Percentiles rank a stretch among this genome's conserved stretches.
Evolutionary conservation across 345 rosid species (phyloP).

Genomic region (Corymbia maculata): DNA sequence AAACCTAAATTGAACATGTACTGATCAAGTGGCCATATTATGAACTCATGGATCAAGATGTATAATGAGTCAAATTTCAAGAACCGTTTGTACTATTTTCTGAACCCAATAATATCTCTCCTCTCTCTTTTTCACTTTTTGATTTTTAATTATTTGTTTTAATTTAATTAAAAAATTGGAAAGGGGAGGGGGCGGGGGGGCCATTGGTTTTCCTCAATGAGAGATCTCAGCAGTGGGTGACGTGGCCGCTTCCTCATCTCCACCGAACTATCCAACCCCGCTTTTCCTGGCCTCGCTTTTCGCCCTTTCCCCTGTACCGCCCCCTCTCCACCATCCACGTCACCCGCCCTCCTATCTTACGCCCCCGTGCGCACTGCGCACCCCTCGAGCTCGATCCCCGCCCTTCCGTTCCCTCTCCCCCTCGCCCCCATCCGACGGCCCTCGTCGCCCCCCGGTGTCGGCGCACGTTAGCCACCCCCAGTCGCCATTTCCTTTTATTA

Average conservation of each 20-base stretch:
- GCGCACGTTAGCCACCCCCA: background rate
- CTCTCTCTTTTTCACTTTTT: background rate
- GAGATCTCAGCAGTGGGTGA: background rate
- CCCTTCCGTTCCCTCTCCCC: background rate
- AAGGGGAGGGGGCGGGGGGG: background rate
- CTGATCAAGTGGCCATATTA: too few species aligned
- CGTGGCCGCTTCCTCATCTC: slow-evolving; percentile 11
- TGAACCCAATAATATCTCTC: background rate
- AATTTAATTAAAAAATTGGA: background rate
- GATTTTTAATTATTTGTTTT: background rate
- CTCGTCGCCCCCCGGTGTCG: background rate
- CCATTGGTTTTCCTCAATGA: background rate
- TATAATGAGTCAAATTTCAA: too few species aligned
- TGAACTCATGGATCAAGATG: too few species aligned
- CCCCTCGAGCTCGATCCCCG: background rate
- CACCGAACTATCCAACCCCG: background rate
- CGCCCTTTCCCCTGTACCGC: background rate
- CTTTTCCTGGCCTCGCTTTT: background rate
- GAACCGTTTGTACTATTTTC: too few species aligned
- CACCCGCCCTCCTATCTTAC: background rate
- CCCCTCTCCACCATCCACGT: background rate
- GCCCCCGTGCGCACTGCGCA: background rate
- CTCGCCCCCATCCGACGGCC: background rate
- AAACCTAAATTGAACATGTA: too few species aligned
- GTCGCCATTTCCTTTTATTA: background rate